These are phyloP conservation scores for Cladosporium sp. DNA, from an alignment of 2,329 filamentous ascomycete genomes.

Conservation along the genomic window DNA sequence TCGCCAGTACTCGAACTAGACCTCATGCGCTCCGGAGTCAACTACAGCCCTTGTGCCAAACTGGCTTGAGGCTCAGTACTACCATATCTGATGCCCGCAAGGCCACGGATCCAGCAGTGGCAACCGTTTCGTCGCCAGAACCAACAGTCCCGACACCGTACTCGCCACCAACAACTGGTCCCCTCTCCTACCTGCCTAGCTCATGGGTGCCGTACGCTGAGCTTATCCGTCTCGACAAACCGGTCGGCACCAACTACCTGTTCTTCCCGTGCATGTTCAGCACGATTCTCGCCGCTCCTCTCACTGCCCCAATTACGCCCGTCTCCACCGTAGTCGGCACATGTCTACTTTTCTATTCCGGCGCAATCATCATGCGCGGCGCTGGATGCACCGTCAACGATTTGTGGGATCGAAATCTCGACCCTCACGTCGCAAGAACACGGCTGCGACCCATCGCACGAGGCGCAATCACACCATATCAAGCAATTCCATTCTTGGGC, in stretches of 20 bases:
- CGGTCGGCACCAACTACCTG: constrained; percentile 76
- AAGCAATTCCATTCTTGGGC: constrained; percentile 71
- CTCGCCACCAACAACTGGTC: constrained; percentile 63
- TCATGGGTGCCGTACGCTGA: constrained; percentile 78
- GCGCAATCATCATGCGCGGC: constrained; percentile 79
- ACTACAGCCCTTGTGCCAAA: background rate
- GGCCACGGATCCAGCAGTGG: background rate
- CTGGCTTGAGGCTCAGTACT: background rate
- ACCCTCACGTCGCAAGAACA: constrained; percentile 73
- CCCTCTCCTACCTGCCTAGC: constrained; percentile 65
- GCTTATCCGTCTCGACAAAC: constrained; percentile 75
- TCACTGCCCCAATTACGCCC: constrained; percentile 58
- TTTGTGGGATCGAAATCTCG: constrained; percentile 82
- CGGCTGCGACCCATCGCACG: constrained; percentile 76
- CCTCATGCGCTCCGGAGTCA: background rate
- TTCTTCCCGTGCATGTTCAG: constrained; percentile 84
- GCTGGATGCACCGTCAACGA: constrained; percentile 89
- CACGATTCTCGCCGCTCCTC: constrained; percentile 71
- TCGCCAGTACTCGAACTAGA: background rate
- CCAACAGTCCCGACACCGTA: constrained; percentile 41
- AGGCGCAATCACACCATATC: constrained; percentile 66
- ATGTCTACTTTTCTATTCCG: constrained; percentile 65
- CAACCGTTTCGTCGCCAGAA: background rate
- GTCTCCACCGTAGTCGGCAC: constrained; percentile 62
- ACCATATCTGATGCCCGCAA: background rate